Evolutionary conservation across 2,329 filamentous ascomycete species (phyloP), one percentile per base, ranked within the genome.

Genomic region (Claviceps fusiformis): DNA sequence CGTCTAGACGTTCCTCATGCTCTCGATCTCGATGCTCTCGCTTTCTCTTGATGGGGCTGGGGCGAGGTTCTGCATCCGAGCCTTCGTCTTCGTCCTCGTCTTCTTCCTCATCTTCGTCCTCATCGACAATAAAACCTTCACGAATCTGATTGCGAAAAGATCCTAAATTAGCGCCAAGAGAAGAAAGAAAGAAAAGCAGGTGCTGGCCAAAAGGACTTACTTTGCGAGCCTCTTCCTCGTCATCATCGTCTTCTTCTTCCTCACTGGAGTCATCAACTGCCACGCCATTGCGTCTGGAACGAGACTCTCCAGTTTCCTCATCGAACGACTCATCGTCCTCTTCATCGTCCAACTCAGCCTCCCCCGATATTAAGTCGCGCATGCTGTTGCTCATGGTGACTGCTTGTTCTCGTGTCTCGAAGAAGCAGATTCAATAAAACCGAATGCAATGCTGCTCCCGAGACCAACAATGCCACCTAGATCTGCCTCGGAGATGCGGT

Each of bases 161-260:
- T 24, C 24, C 24, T 24, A 24, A 24, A 24, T 24, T 24, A 24
- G 24, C 24, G 24, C 24, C 2, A 24, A 24, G 24, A 24, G 3
- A 24, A 24, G 24, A 24, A 24, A 24, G 45, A 24, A 15, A 24
- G 15, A 9, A 4, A 7, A 5, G 27, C 13, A 19, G 9, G 4
- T n/a, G 27, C 31, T 41, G 39, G 19, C 39, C 37, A 35, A 46
- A 13, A 46, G 27, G 19, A 51, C 45, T 27, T 73, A 93, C 87
- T 69, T 83, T 85, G 62, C 83, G 81, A 59, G 83, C 85, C 63
- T 89, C 89, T 67, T 93, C 90, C 66, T 90, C 87, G 61, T 95
- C 90, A 56, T 95, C 90, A 57, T 95, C 89, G 54, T 95, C 89
- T 39, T 95, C 89, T 59, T 95, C 90, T 65, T 95, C 90, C 62